Percentiles rank a stretch among this genome's conserved stretches.
These are phyloP conservation scores for Yamadazyma jaroonii DNA, from an alignment of 1,139 yeast genomes.

Conservation along the genomic window DNA sequence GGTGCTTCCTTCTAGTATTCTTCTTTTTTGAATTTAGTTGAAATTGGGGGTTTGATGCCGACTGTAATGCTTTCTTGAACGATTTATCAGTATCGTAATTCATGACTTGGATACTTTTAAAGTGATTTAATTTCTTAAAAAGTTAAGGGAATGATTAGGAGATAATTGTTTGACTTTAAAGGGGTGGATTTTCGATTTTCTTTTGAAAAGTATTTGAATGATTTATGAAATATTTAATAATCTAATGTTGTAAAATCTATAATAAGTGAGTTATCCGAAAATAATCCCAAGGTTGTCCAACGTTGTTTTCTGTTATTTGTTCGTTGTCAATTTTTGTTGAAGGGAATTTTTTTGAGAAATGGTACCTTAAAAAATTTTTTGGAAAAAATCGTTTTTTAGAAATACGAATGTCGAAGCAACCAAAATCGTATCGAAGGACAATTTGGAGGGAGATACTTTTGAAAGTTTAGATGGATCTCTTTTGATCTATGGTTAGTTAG, in stretches of 20 bases:
- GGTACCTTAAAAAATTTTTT: constrained; percentile 4
- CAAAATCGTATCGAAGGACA: not conserved
- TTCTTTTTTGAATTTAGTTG: constrained; percentile 25
- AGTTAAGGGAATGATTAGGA: too few species aligned
- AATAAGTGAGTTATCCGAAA: too few species aligned
- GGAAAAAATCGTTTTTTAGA: constrained; percentile 4
- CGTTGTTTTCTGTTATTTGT: not conserved
- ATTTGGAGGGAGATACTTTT: too few species aligned
- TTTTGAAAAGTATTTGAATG: too few species aligned
- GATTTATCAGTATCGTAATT: constrained; percentile 13
- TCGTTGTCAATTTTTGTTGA: constrained; percentile 2
- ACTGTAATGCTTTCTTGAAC: constrained; percentile 16
- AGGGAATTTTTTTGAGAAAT: constrained; percentile 2
- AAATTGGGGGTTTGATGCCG: constrained; percentile 16
- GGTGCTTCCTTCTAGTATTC: constrained; percentile 56
- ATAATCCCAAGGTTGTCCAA: too few species aligned
- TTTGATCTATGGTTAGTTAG: too few species aligned
- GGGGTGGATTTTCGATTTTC: too few species aligned
- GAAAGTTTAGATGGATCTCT: too few species aligned
- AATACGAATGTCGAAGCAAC: constrained; percentile 7
- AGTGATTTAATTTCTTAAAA: too few species aligned
- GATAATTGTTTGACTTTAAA: too few species aligned
- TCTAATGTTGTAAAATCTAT: too few species aligned
- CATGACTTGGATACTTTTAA: not conserved
- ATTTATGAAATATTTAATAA: too few species aligned